Percentiles rank a stretch among this genome's conserved stretches.
Conservation (phyloP, 257 asterid genomes). For the Solanum boliviense region DNA sequence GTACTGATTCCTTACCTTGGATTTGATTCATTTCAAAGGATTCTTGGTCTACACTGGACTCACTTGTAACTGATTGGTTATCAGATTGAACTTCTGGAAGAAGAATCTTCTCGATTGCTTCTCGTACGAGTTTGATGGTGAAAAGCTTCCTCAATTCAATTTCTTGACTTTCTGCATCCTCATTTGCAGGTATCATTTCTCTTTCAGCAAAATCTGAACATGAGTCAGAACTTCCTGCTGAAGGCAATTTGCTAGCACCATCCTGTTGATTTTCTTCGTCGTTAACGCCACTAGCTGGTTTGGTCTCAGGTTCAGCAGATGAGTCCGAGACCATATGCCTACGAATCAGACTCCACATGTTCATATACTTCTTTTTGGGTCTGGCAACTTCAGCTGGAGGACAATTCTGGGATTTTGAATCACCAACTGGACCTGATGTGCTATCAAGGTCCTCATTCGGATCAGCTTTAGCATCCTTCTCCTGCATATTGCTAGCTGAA, state of each 20-base stretch:
- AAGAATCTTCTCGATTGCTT: slow-evolving; percentile 94
- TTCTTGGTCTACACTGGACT: slow-evolving; percentile 34
- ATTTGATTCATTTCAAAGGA: slow-evolving; percentile 19
- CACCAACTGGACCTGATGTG: slow-evolving; percentile 11
- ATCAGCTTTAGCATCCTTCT: slow-evolving; percentile 12
- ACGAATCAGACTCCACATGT: slow-evolving; percentile 35
- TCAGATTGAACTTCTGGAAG: slow-evolving; percentile 91
- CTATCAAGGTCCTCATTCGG: background rate
- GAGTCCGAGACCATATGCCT: slow-evolving; percentile 19
- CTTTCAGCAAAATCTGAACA: slow-evolving; percentile 10
- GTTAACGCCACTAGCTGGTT: background rate
- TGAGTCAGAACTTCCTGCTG: slow-evolving; percentile 5
- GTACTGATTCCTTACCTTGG: slow-evolving; percentile 18
- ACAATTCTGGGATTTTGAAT: slow-evolving; percentile 1
- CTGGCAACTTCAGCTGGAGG: background rate
- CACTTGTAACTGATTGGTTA: slow-evolving; percentile 50
- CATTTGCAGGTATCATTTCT: slow-evolving; percentile 7
- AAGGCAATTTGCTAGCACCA: slow-evolving; percentile 6
- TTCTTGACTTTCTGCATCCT: slow-evolving; percentile 44
- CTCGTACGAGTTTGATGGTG: slow-evolving; percentile 82
- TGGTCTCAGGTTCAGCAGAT: slow-evolving; percentile 11
- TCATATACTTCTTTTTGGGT: slow-evolving; percentile 11
- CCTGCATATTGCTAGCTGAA: slow-evolving; percentile 10
- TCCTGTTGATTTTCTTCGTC: slow-evolving; percentile 12
- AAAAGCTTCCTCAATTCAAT: slow-evolving; percentile 52